Percentiles rank a stretch among this genome's conserved stretches.
phyloP scores from a whole-genome alignment of 1,284 basidiomycete genomes.

The Inonotus hispidus region DNA sequence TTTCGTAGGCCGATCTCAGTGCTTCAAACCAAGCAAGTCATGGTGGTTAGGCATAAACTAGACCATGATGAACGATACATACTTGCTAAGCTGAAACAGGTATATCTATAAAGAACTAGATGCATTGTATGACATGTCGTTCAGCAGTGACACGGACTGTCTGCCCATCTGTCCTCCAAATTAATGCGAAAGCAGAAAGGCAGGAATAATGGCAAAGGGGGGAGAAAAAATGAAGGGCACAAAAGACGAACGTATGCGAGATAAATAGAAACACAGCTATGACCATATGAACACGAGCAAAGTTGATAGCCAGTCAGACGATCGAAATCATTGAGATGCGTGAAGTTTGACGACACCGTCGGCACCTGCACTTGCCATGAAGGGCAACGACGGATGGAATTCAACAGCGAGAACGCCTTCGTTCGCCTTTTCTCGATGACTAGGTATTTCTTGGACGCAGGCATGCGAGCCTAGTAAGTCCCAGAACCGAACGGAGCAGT shows the following conservation, averaged over 20 bases:
- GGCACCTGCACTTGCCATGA: slow-evolving; percentile 89
- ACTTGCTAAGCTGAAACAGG: slow-evolving; percentile 2
- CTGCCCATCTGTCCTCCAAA: slow-evolving; percentile 11
- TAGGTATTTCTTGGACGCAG: slow-evolving; percentile 88
- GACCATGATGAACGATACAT: background rate
- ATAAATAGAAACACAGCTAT: slow-evolving; percentile 13
- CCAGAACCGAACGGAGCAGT: slow-evolving; percentile 95
- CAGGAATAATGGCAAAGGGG: background rate
- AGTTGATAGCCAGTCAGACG: slow-evolving; percentile 21
- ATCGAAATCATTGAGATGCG: slow-evolving; percentile 58
- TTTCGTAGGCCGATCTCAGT: too few relatives aligned
- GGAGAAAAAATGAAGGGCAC: background rate
- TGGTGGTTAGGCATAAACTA: background rate
- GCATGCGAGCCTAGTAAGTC: slow-evolving; percentile 76
- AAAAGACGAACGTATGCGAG: slow-evolving; percentile 3
- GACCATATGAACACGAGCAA: slow-evolving; percentile 14
- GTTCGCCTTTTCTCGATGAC: slow-evolving; percentile 80
- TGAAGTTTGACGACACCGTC: slow-evolving; percentile 94
- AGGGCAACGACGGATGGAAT: slow-evolving; percentile 79
- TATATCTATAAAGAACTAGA: slow-evolving; percentile 11
- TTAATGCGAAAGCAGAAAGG: slow-evolving; percentile 3
- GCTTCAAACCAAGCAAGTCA: background rate
- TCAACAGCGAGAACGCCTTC: slow-evolving; percentile 89
- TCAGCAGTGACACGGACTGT: slow-evolving; percentile 1
- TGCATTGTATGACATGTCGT: slow-evolving; percentile 12